Evolutionary conservation across 176 grass and related monocot species (phyloP).

Genomic region (Oryza glaberrima): DNA sequence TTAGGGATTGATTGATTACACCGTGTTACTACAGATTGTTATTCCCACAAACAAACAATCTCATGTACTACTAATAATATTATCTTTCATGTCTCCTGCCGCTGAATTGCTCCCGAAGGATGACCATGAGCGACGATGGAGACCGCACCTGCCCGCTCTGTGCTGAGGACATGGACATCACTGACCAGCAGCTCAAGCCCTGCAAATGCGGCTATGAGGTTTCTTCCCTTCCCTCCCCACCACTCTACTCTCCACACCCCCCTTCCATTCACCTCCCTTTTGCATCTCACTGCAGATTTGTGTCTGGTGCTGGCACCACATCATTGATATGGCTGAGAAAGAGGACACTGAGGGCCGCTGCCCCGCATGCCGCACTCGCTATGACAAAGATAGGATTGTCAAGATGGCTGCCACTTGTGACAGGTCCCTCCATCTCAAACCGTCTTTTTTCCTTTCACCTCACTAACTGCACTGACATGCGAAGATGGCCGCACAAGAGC

Average conservation of each 20-base stretch:
- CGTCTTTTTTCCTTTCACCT: neutral
- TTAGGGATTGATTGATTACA: too few species aligned
- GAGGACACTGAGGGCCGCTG: conserved; percentile 92
- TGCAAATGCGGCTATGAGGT: conserved; percentile 99
- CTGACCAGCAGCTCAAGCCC: conserved; percentile 63
- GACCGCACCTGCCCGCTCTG: conserved; percentile 95
- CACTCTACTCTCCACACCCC: neutral
- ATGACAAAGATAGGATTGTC: conserved; percentile 96
- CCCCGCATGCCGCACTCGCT: conserved; percentile 79
- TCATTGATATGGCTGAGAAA: conserved; percentile 97
- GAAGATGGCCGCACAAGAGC: neutral
- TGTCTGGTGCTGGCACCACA: conserved; percentile 99
- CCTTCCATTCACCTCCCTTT: neutral
- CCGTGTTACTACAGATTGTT: too few species aligned
- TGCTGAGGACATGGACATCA: conserved; percentile 97
- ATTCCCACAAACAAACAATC: too few species aligned
- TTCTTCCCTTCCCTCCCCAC: neutral
- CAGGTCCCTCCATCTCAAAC: conserved; percentile 43
- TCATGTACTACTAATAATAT: too few species aligned
- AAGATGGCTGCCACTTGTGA: conserved; percentile 85
- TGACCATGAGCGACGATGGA: conserved; percentile 90
- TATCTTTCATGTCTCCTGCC: too few species aligned
- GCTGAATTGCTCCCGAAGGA: conserved; percentile 46
- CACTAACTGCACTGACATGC: neutral
- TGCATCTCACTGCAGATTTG: conserved; percentile 61